These are phyloP conservation scores for Coemansia asiatica DNA, from an alignment of 192 early-diverging fungal genomes.

Conservation along the genomic window DNA sequence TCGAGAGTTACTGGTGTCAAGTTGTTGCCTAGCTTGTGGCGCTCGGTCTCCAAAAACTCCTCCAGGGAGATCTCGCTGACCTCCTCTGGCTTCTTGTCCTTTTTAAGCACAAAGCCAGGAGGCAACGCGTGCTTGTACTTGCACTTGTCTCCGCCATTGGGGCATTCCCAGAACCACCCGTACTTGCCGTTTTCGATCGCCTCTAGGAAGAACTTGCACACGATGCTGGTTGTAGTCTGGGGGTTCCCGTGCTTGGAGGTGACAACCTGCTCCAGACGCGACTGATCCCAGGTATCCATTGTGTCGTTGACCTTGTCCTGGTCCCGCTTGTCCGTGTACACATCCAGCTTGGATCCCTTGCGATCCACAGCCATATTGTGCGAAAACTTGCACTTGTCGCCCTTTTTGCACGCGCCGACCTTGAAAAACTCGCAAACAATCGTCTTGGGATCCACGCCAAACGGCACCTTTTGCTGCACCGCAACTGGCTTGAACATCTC, in stretches of 20 bases:
- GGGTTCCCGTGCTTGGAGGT: slow-evolving; percentile 77
- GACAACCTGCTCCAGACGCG: slow-evolving; percentile 87
- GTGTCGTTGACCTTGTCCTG: slow-evolving; percentile 66
- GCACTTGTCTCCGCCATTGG: slow-evolving; percentile 89
- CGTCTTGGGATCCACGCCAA: slow-evolving; percentile 96
- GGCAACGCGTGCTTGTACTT: slow-evolving; percentile 97
- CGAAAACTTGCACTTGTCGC: slow-evolving; percentile 95
- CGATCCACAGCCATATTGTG: slow-evolving; percentile 89
- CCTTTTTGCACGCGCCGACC: slow-evolving; percentile 86
- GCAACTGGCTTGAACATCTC: slow-evolving; percentile 86
- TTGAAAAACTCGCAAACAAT: slow-evolving; percentile 93
- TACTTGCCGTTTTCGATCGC: slow-evolving; percentile 94
- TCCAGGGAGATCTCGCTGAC: slow-evolving; percentile 89
- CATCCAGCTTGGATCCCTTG: slow-evolving; percentile 86
- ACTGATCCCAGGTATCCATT: slow-evolving; percentile 97
- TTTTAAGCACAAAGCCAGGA: slow-evolving; percentile 93
- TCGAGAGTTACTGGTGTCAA: slow-evolving; percentile 94
- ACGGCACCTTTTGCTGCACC: slow-evolving; percentile 92
- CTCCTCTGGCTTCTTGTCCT: slow-evolving; percentile 81
- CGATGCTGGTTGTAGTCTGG: slow-evolving; percentile 91
- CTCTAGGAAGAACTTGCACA: slow-evolving; percentile 98
- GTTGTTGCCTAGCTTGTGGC: slow-evolving; percentile 90
- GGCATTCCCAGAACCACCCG: slow-evolving; percentile 99
- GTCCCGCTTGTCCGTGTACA: slow-evolving; percentile 87
- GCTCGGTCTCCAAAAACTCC: slow-evolving; percentile 97